Conservation (phyloP, 768 basidiomycete species). For the Neoboletus brunneissimus region DNA sequence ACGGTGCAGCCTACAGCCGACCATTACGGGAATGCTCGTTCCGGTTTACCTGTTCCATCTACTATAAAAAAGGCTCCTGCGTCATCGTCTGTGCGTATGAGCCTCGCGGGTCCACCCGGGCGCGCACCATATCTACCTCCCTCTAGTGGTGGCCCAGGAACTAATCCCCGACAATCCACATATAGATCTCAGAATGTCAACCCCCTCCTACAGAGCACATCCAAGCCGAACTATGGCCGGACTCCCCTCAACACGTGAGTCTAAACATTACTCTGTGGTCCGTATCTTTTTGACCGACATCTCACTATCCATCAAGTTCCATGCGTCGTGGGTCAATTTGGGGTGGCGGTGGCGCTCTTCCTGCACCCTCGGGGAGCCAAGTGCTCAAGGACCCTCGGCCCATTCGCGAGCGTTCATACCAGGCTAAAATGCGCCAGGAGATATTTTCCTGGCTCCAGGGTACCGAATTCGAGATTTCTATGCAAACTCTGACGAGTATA, state of each 20-base stretch:
- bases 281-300: conserved; percentile 5
- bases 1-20: conserved; percentile 56
- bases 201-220: conserved; percentile 65
- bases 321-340: conserved; percentile 76
- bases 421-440: conserved; percentile 73
- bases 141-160: conserved; percentile 32
- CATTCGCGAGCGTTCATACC: conserved; percentile 71
- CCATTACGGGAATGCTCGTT: conserved; percentile 48
- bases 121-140: conserved; percentile 50
- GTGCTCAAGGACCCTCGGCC: conserved; percentile 72
- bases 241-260: conserved; percentile 71
- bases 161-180: conserved; percentile 66
- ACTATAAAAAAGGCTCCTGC: conserved; percentile 65
- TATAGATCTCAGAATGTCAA: conserved; percentile 69
- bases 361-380: conserved; percentile 53
- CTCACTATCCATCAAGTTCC: conserved; percentile 41
- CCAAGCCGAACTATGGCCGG: conserved; percentile 62
- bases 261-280: background rate
- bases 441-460: conserved; percentile 66
- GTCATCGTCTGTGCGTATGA: conserved; percentile 54
- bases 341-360: conserved; percentile 46
- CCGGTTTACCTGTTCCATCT: conserved; percentile 72
- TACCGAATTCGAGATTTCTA: conserved; percentile 64
- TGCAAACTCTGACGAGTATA: conserved; percentile 69
- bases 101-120: conserved; percentile 71